These are phyloP conservation scores for Physcomitrellopsis africana DNA, from an alignment of 225 moss, liverwort and hornwort species.

Conservation along the genomic window DNA sequence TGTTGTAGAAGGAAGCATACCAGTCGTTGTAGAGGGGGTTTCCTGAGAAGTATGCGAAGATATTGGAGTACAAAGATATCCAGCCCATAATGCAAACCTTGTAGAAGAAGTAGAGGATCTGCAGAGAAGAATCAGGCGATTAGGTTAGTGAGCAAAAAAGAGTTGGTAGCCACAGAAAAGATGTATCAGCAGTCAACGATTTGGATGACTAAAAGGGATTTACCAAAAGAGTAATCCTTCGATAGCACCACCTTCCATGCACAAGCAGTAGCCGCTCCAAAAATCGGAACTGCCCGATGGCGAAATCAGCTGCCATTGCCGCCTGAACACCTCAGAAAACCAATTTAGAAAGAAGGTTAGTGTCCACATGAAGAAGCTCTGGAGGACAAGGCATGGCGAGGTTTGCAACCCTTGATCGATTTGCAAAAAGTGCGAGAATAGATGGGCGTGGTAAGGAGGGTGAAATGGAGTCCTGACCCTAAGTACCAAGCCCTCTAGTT, in stretches of 20 bases:
- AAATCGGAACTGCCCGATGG: constrained; percentile 61
- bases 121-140: constrained; percentile 33
- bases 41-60: constrained; percentile 73
- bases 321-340: constrained; percentile 44
- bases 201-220: background rate
- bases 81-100: constrained; percentile 89
- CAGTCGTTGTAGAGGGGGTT: constrained; percentile 89
- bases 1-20: constrained; percentile 92
- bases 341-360: background rate
- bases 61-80: constrained; percentile 87
- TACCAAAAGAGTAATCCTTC: constrained; percentile 62
- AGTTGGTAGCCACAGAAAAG: background rate
- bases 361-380: background rate
- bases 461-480: background rate
- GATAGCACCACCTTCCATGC: constrained; percentile 66
- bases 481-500: background rate
- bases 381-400: background rate
- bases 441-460: background rate
- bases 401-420: background rate
- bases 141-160: background rate
- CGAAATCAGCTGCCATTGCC: constrained; percentile 67
- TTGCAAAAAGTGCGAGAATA: background rate
- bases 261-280: constrained; percentile 61
- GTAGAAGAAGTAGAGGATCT: constrained; percentile 92
- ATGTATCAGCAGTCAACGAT: background rate